Evolutionary conservation across 179 eudicot species (phyloP).

Genomic region (Amaranthus tricolor): DNA sequence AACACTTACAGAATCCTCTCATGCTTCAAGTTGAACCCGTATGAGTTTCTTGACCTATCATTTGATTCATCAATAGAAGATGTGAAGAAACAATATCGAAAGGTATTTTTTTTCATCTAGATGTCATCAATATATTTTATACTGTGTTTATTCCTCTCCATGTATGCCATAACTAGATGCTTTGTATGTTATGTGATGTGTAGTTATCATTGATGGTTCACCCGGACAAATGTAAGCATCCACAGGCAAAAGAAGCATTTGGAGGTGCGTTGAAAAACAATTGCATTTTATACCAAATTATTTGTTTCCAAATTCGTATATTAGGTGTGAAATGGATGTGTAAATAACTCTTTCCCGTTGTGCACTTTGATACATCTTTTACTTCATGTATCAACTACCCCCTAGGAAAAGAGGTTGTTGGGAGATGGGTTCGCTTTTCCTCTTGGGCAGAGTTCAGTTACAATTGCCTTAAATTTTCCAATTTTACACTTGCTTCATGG

Average conservation of each 20-base stretch:
- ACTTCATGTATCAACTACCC: background rate
- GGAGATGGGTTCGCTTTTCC: background rate
- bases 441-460: background rate
- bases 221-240: slow-evolving; percentile 99
- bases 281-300: background rate
- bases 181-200: slow-evolving; percentile 14
- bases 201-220: slow-evolving; percentile 96
- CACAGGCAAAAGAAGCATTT: slow-evolving; percentile 98
- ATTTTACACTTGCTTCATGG: too few species aligned
- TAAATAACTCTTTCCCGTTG: background rate
- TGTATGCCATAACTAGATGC: background rate
- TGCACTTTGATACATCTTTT: background rate
- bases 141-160: background rate
- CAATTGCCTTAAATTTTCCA: background rate
- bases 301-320: background rate
- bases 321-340: background rate
- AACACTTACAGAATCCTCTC: slow-evolving; percentile 71
- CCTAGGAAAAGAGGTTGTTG: background rate
- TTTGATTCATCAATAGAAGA: slow-evolving; percentile 77
- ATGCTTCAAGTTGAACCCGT: slow-evolving; percentile 97
- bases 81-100: slow-evolving; percentile 91
- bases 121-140: background rate
- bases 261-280: slow-evolving; percentile 55
- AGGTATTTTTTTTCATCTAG: slow-evolving; percentile 42
- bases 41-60: slow-evolving; percentile 80